Percentiles rank a stretch among this genome's conserved stretches.
These are phyloP conservation scores for Pseudogymnoascus sp. DNA, from an alignment of 2,329 filamentous ascomycete species.

Conservation along the genomic window DNA sequence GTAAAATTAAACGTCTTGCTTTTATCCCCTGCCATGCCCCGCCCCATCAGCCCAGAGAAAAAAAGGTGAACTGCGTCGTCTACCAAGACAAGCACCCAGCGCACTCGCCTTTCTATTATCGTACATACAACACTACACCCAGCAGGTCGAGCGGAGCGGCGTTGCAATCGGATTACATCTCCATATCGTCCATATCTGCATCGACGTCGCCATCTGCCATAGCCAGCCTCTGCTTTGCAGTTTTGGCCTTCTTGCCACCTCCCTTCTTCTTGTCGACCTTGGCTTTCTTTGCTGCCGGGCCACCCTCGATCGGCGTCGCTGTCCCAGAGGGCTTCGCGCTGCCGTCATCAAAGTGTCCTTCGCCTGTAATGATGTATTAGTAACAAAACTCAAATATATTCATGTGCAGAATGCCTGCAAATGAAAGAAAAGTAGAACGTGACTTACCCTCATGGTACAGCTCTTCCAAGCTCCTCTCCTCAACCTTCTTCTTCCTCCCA, in stretches of 20 bases:
- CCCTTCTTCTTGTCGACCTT: constrained; percentile 42
- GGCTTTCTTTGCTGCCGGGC: constrained; percentile 47
- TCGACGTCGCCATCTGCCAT: constrained; percentile 52
- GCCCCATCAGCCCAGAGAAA: constrained; percentile 5
- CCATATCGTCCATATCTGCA: constrained; percentile 9
- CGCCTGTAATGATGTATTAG: constrained; percentile 52
- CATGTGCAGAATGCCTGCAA: background rate
- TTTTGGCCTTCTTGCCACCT: constrained; percentile 54
- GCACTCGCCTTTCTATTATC: background rate
- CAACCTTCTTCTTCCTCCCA: constrained; percentile 48
- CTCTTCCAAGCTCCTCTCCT: constrained; percentile 68
- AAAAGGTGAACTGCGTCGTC: constrained; percentile 2
- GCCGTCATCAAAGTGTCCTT: constrained; percentile 89
- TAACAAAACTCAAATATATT: constrained; percentile 16
- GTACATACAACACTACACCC: background rate
- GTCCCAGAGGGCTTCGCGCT: constrained; percentile 76
- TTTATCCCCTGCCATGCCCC: constrained; percentile 7
- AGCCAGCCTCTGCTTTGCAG: constrained; percentile 57
- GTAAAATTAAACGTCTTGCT: constrained; percentile 4
- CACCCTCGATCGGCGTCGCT: constrained; percentile 64
- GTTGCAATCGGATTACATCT: constrained; percentile 1
- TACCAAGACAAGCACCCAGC: constrained; percentile 3
- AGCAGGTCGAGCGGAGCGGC: background rate
- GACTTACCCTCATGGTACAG: constrained; percentile 97
- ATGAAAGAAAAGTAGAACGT: background rate